These are phyloP conservation scores for Thielaviopsis musarum DNA, from an alignment of 2,329 filamentous ascomycete species.

Conservation along the genomic window DNA sequence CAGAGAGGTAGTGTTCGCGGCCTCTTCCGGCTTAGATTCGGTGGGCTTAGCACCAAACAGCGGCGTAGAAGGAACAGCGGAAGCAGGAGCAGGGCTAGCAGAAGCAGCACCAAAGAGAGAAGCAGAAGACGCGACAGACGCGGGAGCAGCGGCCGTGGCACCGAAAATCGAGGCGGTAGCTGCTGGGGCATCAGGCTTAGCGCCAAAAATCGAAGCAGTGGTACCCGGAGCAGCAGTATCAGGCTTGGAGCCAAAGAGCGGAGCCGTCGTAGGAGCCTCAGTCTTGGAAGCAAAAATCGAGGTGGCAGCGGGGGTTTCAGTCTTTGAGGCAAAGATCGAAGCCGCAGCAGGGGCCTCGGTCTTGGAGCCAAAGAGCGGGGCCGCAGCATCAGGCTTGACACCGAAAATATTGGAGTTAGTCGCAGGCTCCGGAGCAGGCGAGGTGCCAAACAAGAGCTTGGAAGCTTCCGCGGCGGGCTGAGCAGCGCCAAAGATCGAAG, in stretches of 20 bases:
- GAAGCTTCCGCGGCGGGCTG: conserved; percentile 7
- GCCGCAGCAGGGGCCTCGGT: not conserved
- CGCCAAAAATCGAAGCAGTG: conserved; percentile 1
- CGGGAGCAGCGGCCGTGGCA: not conserved
- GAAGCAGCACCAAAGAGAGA: not conserved
- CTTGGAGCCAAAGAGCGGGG: conserved; percentile 11
- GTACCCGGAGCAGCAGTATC: not conserved
- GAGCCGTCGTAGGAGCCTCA: conserved; percentile 3
- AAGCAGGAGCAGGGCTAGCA: not conserved
- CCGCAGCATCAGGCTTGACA: not conserved
- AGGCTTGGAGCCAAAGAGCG: conserved; percentile 11
- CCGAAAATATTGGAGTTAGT: not conserved
- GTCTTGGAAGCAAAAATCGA: not conserved
- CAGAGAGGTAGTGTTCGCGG: not conserved
- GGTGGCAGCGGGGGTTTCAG: conserved; percentile 3
- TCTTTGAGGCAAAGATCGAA: not conserved
- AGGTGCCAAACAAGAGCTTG: conserved; percentile 8
- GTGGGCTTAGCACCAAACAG: not conserved
- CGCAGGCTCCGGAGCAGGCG: not conserved
- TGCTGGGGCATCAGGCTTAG: conserved; percentile 5
- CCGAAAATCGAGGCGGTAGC: conserved; percentile 5
- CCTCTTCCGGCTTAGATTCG: not conserved
- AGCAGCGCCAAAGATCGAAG: conserved; percentile 15
- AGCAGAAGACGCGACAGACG: not conserved
- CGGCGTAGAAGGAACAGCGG: not conserved